Evolutionary conservation across 1,284 basidiomycete genomes (phyloP), one percentile per base, ranked within the genome.

Genomic region (Sanghuangporus weigelae): DNA sequence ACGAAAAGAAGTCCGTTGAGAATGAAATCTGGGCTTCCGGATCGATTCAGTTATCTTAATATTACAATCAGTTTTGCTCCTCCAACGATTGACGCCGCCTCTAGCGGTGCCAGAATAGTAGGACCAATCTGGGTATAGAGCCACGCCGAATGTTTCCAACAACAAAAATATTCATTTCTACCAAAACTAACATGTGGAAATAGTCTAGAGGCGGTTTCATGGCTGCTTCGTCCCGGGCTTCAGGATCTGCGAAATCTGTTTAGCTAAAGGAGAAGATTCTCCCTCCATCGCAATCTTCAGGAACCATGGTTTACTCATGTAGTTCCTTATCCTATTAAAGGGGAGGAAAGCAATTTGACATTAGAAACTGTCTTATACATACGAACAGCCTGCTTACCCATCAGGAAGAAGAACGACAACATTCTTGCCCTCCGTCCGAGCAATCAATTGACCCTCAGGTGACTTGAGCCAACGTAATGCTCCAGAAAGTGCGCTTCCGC

Each of bases 221-320:
- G 21, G 5, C 16, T 35, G 31, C 53, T 54, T 54, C 10, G 36
- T n/a, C 12, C 2, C 38, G 23, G 60, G 60, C n/a, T 66, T 68
- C 51, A 80, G 69, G 11, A 85, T 75, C 44, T 76, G 71, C 0
- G 81, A 72, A 68, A 89, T 88, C 39, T 74, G 73, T 1, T 74
- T 71, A 6, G 81, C 78, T 12, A 87, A 76, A 3, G 81, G 77
- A 0, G 86, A 81, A 1, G 82, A 80, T 65, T 84, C 81, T 0
- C 78, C 74, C 56, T 81, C 74, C 66, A 90, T 74, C 3, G 86
- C 83, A 69, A 87, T 83, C 65, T 87, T 77, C 67, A 90, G 75
- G 76, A 93, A 93, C 91, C 91, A 93, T 10, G 86, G 81, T 73
- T 96, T 97, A 77, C 91, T 93, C 85, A 98, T 96, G 75, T 98